Evolutionary conservation across 129 eudicot species (phyloP).

Genomic region (Artemisia annua): DNA sequence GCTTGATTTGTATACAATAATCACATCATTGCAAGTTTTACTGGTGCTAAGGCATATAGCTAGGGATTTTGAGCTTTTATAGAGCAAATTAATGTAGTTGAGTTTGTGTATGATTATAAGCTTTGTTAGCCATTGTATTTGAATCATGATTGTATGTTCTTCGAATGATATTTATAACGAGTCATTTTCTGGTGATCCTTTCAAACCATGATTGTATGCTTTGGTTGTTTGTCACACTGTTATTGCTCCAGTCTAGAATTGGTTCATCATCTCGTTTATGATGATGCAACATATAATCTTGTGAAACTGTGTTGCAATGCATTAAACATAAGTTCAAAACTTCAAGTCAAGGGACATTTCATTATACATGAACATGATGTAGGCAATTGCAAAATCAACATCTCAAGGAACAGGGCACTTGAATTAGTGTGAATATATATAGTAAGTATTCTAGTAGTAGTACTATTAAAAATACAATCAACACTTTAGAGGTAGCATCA

Average conservation of each 20-base stretch:
- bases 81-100: constrained; percentile 19
- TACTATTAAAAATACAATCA: too few relatives aligned
- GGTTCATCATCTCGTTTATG: not conserved
- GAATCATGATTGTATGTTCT: constrained; percentile 10
- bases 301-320: not conserved
- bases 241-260: not conserved
- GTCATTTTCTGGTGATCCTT: not conserved
- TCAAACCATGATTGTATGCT: not conserved
- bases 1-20: too few relatives aligned
- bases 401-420: too few relatives aligned
- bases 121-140: constrained; percentile 17
- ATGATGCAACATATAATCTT: not conserved
- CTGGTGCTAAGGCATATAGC: constrained; percentile 2
- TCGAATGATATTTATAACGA: not conserved
- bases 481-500: too few relatives aligned
- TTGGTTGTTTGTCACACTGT: not conserved
- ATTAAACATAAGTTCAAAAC: not conserved
- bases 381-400: not conserved
- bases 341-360: not conserved
- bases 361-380: not conserved
- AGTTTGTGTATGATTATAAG: constrained; percentile 28
- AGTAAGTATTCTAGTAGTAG: too few relatives aligned
- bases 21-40: not conserved
- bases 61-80: constrained; percentile 15
- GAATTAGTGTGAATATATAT: too few relatives aligned